Percentiles rank a stretch among this genome's conserved stretches.
Evolutionary conservation across 2,329 filamentous ascomycete species (phyloP).

Genomic region (Penicillium sp.): DNA sequence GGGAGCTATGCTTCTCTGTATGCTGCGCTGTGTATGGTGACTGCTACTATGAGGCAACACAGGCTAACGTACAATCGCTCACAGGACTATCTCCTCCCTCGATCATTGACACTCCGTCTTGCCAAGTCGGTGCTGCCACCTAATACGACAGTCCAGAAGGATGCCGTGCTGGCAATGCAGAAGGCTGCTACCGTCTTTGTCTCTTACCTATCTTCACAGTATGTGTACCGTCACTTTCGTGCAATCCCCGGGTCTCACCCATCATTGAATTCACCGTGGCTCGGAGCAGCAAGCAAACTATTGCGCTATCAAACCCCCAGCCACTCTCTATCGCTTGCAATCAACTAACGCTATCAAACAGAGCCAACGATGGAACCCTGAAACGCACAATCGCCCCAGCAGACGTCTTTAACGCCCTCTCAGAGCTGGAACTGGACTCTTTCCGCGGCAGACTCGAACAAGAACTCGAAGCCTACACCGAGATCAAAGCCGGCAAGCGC

Average conservation of each 20-base stretch:
- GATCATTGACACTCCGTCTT: slow-evolving; percentile 62
- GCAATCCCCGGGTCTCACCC: no score
- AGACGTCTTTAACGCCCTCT: slow-evolving; percentile 62
- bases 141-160: slow-evolving; percentile 67
- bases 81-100: slow-evolving; percentile 64
- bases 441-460: slow-evolving; percentile 61
- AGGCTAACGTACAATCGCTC: background rate
- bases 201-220: slow-evolving; percentile 64
- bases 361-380: slow-evolving; percentile 62
- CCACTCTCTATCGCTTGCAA: background rate
- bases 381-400: slow-evolving; percentile 64
- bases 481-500: slow-evolving; percentile 46
- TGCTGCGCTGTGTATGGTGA: background rate
- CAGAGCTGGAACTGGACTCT: slow-evolving; percentile 63
- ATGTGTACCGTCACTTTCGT: slow-evolving; percentile 27
- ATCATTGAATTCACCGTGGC: background rate
- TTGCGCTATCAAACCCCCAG: background rate
- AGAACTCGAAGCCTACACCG: slow-evolving; percentile 55
- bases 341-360: slow-evolving; percentile 27
- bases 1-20: background rate
- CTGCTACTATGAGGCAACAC: background rate
- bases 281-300: background rate
- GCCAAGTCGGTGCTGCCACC: slow-evolving; percentile 65
- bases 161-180: slow-evolving; percentile 64
- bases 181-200: slow-evolving; percentile 69